phyloP scores from a whole-genome alignment of 2,329 filamentous ascomycete genomes.

The Colletotrichum costaricense region DNA sequence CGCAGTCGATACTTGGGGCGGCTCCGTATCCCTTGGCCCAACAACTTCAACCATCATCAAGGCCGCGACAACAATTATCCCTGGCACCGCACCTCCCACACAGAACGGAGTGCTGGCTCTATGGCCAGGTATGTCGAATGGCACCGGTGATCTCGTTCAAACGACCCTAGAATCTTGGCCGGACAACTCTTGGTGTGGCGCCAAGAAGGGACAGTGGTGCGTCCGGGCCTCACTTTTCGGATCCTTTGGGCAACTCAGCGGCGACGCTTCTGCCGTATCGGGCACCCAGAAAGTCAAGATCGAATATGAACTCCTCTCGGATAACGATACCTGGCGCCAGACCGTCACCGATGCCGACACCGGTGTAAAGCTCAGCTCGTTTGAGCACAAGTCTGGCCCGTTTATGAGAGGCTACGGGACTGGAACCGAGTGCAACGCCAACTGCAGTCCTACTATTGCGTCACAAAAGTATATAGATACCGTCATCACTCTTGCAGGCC shows the following conservation, averaged over 20 bases:
- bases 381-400: neutral
- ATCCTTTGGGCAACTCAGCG: slow-evolving; percentile 13
- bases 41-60: slow-evolving; percentile 46
- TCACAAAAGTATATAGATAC: neutral
- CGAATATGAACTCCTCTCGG: neutral
- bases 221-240: slow-evolving; percentile 47
- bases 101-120: slow-evolving; percentile 53
- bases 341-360: neutral
- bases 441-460: neutral
- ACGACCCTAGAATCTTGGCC: slow-evolving; percentile 51
- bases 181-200: slow-evolving; percentile 52
- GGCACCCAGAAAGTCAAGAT: neutral
- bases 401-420: neutral
- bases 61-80: slow-evolving; percentile 52
- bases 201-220: slow-evolving; percentile 49
- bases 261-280: neutral
- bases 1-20: slow-evolving; percentile 14
- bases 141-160: slow-evolving; percentile 54
- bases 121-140: slow-evolving; percentile 57
- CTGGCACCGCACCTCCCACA: slow-evolving; percentile 48
- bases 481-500: neutral
- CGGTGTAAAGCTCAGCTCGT: neutral
- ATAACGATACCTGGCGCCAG: neutral
- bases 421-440: neutral
- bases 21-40: slow-evolving; percentile 29